Base-by-base conservation (phyloP, 2,329 filamentous ascomycete species). In the Pseudocercospora macadamiae region DNA sequence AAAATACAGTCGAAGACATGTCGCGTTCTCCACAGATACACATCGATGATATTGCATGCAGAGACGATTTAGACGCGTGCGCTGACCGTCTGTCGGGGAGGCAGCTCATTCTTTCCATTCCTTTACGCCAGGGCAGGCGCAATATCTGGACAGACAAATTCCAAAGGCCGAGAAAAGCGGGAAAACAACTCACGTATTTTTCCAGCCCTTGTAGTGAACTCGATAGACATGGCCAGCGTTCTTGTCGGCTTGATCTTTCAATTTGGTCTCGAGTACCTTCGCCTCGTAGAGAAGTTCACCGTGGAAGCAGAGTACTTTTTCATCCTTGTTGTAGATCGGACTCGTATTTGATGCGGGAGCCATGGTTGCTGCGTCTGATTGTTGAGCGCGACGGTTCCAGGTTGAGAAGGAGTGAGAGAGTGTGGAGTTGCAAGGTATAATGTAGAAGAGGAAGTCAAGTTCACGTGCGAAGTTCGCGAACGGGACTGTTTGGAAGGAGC, bases 191-290 rank as follows among this genome's bases (percentile, higher is more conserved):
- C 79, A 90, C 83, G 92, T 97, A 75, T 93, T 93, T 82, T 99
- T 99, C 95, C 95, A 99, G 71, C 95, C 95, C 77, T 97, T 97
- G 81, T 99, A 99, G 77, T 99, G 95, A 55, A 99, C 90, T 72
- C 90, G 90, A 79, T 96, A 99, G 74, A 91, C 86, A 72, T 86
- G 92, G 30, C 89, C 86, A 61, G 88, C 88, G 74, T 86, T 87
- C 76, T 89, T 88, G 71, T 88, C 88, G 44, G 80, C 80, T 5
- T 78, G 74, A 61, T 88, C 85, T 70, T 83, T 81, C 74, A 80
- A 78, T 68, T 83, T 86, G 28, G 90, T 82, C 65, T 97, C 93
- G 64, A 96, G 85, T 53, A 99, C 88, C 78, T 97, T 97, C 66
- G 95, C 95, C 77, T 99, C 95, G 73, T 99, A 99, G 52, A 99